Evolutionary conservation across 768 basidiomycete genomes (phyloP).

Genomic region (Phlegmacium glaucopus): DNA sequence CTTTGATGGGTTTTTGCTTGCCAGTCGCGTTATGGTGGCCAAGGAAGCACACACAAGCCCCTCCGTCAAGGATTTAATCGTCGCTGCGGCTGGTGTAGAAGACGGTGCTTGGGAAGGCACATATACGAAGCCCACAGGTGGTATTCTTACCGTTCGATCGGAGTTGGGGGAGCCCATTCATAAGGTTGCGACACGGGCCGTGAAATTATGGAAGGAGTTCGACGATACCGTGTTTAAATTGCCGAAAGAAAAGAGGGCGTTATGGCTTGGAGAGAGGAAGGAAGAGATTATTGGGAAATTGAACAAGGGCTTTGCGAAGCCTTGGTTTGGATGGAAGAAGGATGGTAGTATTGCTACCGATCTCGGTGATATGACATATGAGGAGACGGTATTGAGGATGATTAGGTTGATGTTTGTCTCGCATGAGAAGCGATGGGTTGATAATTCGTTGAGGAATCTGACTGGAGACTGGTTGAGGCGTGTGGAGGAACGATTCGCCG

Average conservation of each 20-base stretch:
- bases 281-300: constrained; percentile 88
- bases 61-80: constrained; percentile 95
- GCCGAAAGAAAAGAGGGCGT: constrained; percentile 90
- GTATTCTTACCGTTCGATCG: constrained; percentile 93
- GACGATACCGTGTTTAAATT: constrained; percentile 95
- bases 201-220: constrained; percentile 99
- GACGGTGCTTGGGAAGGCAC: constrained; percentile 94
- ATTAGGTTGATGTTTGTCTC: constrained; percentile 91
- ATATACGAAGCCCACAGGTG: constrained; percentile 90
- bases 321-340: constrained; percentile 98
- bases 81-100: constrained; percentile 88
- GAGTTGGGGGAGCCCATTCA: constrained; percentile 99
- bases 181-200: constrained; percentile 95
- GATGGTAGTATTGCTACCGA: constrained; percentile 81
- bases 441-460: constrained; percentile 85
- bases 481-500: constrained; percentile 92
- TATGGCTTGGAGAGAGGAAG: constrained; percentile 85
- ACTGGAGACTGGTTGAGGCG: constrained; percentile 97
- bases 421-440: constrained; percentile 92
- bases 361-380: constrained; percentile 96
- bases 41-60: constrained; percentile 96
- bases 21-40: constrained; percentile 97
- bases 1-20: constrained; percentile 96
- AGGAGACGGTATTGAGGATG: constrained; percentile 91
- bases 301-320: constrained; percentile 94